These are phyloP conservation scores for Crithidia brevicula DNA, from an alignment of 208 protist species.

Conservation along the genomic window DNA sequence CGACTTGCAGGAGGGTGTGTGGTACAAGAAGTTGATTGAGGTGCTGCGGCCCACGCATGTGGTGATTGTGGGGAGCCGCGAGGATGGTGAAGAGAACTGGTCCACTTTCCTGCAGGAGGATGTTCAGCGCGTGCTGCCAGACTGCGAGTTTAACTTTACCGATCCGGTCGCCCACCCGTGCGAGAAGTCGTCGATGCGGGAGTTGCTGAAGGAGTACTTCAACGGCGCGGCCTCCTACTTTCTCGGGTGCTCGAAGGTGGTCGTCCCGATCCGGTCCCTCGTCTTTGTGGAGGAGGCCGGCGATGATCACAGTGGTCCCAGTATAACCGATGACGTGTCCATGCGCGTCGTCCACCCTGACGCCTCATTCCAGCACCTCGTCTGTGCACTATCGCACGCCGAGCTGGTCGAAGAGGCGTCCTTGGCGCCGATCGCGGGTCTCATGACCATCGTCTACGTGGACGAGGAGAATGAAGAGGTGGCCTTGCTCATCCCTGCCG, in stretches of 20 bases:
- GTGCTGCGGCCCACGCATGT: conserved; percentile 77
- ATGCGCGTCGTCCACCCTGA: conserved; percentile 42
- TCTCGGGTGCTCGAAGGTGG: conserved; percentile 79
- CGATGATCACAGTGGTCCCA: conserved; percentile 16
- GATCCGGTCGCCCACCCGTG: conserved; percentile 36
- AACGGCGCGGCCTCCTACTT: conserved; percentile 46
- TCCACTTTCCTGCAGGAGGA: conserved; percentile 77
- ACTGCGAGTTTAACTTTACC: conserved; percentile 66
- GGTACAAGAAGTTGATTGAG: conserved; percentile 76
- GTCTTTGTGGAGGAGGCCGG: conserved; percentile 54
- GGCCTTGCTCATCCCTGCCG: conserved; percentile 65
- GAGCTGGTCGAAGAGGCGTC: conserved; percentile 79
- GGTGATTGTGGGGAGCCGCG: conserved; percentile 56
- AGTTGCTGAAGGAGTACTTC: conserved; percentile 73
- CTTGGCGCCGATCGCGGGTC: conserved; percentile 70
- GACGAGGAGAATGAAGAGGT: conserved; percentile 80
- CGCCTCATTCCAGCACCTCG: conserved; percentile 31
- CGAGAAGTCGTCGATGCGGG: conserved; percentile 20
- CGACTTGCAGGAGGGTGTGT: conserved; percentile 65
- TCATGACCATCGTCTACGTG: conserved; percentile 65
- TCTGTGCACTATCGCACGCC: conserved; percentile 83
- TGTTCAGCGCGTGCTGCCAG: conserved; percentile 69
- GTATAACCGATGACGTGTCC: conserved; percentile 15
- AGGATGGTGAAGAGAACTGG: conserved; percentile 59
- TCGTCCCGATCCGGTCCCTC: conserved; percentile 51